Percentiles rank a stretch among this genome's conserved stretches.
Evolutionary conservation across 345 rosid genomes (phyloP).

Genomic region (Durio zibethinus): DNA sequence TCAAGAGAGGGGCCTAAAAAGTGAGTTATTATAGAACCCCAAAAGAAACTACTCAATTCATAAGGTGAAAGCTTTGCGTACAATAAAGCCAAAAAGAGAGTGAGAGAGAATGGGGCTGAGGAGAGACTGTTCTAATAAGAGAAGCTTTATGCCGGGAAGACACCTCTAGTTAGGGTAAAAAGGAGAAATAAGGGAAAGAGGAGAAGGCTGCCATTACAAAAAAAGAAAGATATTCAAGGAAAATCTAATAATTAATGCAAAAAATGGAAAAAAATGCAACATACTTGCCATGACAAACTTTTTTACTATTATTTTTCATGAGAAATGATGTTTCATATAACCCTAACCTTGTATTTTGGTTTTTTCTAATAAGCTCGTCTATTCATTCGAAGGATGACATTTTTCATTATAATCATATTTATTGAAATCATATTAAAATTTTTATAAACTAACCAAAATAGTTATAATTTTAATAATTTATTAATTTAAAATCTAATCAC

Average conservation of each 20-base stretch:
- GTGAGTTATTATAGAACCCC: conserved; percentile 11
- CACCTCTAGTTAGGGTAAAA: conserved; percentile 36
- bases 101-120: conserved; percentile 13
- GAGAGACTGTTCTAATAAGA: conserved; percentile 17
- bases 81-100: conserved; percentile 24
- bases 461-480: neutral
- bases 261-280: conserved; percentile 6
- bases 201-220: neutral
- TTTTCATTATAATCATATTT: neutral
- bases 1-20: conserved; percentile 6
- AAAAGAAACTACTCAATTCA: conserved; percentile 20
- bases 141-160: conserved; percentile 35
- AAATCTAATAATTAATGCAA: neutral
- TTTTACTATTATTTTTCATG: neutral
- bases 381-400: neutral
- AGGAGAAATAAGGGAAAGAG: conserved; percentile 4
- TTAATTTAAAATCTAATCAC: neutral
- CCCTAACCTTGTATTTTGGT: neutral
- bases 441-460: neutral
- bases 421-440: neutral
- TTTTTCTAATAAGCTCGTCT: no score
- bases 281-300: neutral
- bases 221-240: neutral
- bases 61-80: conserved; percentile 28
- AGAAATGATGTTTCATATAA: neutral